Base-by-base conservation (phyloP, 2,329 filamentous ascomycete genomes). In the Hawksworthiomyces lignivorus region DNA sequence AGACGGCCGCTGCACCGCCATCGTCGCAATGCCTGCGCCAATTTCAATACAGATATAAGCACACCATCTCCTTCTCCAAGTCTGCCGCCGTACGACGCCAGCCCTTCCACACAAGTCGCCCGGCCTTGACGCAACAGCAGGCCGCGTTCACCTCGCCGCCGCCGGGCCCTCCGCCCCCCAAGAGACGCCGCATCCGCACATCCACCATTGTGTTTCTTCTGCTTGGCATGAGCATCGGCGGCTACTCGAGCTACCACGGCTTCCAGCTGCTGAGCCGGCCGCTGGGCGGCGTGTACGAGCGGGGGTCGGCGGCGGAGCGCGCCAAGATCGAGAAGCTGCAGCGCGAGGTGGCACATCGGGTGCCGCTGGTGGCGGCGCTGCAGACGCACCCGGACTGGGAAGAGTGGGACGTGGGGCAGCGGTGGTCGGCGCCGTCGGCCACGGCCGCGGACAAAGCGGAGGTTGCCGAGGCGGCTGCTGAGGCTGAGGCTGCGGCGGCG, bases 351-450 rank as follows among this genome's bases (percentile, higher is more conserved):
- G 38, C 30, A 2, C 14, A 20, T 10, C 10, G 17, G 19, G 24
- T 50, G 15, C 43, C 46, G 12, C 4, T 48, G 43, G n/a, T 57
- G 45, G 12, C 14, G 45, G 8, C 18, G 36, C 35, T 50, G 14
- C 26, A 32, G 22, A 21, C 24, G 15, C 36, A 49, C 19, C 48
- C 48, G 21, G 41, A 36, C 21, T 52, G 50, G 48, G 37, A 32
- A 38, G 41, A 47, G 27, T 50, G 48, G 50, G 35, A 34, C 2
- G 15, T 46, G 14, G 43, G 46, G 12, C 20, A 32, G 19, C 43
- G 37, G 19, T 48, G 37, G 39, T 24, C 19, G 29, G 29, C 15
- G 5, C 30, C 12, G 39, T 19, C 12, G n/a, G 24, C 26, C 8
- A 18, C 24, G 17, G 37, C n/a, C 9, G 37, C 30, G 15, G 14